phyloP scores from a whole-genome alignment of 805 yeast genomes.

The Metschnikowia kofuensis region DNA sequence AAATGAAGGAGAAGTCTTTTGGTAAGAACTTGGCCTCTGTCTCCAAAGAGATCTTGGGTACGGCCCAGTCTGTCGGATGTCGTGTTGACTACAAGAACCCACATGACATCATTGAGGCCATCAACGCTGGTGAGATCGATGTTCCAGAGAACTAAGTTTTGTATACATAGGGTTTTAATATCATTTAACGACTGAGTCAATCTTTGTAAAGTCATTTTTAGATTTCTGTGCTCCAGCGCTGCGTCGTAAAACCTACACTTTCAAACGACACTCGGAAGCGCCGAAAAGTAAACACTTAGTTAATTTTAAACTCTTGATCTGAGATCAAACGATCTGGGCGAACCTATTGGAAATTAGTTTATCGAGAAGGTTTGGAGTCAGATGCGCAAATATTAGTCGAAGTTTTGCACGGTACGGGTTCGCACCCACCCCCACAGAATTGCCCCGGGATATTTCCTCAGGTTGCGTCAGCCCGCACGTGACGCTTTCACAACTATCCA shows the following conservation, averaged over 20 bases:
- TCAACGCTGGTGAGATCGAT: slow-evolving; percentile 97
- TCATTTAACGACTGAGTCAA: slow-evolving; percentile 28
- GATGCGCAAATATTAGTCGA: too few species aligned
- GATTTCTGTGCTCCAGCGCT: too few species aligned
- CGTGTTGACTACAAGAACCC: slow-evolving; percentile 99
- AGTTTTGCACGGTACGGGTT: slow-evolving; percentile 1
- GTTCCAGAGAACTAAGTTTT: slow-evolving; percentile 69
- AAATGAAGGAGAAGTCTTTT: slow-evolving; percentile 95
- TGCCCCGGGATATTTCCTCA: slow-evolving; percentile 2
- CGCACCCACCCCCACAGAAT: slow-evolving; percentile 3
- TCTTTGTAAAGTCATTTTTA: not conserved
- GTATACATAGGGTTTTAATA: slow-evolving; percentile 36
- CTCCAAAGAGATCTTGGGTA: slow-evolving; percentile 98
- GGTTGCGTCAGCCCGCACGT: slow-evolving; percentile 8
- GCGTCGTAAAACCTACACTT: not conserved
- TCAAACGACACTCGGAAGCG: too few species aligned
- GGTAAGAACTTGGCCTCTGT: slow-evolving; percentile 97
- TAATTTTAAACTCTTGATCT: too few species aligned
- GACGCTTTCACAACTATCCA: slow-evolving; percentile 1
- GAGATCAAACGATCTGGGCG: too few species aligned
- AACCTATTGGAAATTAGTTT: too few species aligned
- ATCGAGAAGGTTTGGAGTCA: too few species aligned
- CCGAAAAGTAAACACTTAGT: too few species aligned
- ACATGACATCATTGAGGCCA: slow-evolving; percentile 97
- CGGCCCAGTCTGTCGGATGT: slow-evolving; percentile 99